Evolutionary conservation across 192 early-diverging fungal genomes (phyloP).

Genomic region (Umbelopsis isabellina): DNA sequence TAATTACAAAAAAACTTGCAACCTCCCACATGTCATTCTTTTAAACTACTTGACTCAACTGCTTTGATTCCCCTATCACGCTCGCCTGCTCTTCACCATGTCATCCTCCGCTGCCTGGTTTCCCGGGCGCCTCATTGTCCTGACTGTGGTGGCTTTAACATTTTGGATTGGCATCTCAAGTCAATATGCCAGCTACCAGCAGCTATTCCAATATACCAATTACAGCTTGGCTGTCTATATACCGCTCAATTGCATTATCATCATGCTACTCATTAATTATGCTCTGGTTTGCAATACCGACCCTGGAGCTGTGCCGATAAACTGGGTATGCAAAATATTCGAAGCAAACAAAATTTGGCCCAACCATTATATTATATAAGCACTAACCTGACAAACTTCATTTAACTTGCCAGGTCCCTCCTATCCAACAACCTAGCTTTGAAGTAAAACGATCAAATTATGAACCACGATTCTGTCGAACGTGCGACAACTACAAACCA

Average conservation of each 20-base stretch:
- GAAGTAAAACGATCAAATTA: conserved; percentile 75
- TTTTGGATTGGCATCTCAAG: conserved; percentile 1
- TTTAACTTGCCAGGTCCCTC: not conserved
- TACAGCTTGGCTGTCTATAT: conserved; percentile 47
- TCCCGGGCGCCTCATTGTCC: conserved; percentile 8
- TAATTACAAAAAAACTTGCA: not conserved
- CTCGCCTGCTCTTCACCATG: not conserved
- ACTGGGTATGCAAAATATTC: conserved; percentile 43
- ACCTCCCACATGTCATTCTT: not conserved
- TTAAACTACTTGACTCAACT: not conserved
- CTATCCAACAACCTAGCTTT: conserved; percentile 36
- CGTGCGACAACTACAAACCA: conserved; percentile 69
- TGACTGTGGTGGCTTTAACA: not conserved
- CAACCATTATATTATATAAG: not conserved
- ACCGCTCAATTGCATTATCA: conserved; percentile 79
- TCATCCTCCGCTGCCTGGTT: not conserved
- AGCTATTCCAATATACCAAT: conserved; percentile 3
- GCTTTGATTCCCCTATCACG: not conserved
- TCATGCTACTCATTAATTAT: conserved; percentile 88
- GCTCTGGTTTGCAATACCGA: conserved; percentile 72
- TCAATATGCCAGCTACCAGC: not conserved
- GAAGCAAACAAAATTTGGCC: not conserved
- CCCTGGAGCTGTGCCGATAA: conserved; percentile 79
- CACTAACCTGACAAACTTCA: conserved; percentile 26
- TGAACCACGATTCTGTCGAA: conserved; percentile 74